Conservation (phyloP, 2,329 filamentous ascomycete genomes). For the Conoideocrella luteorostrata region DNA sequence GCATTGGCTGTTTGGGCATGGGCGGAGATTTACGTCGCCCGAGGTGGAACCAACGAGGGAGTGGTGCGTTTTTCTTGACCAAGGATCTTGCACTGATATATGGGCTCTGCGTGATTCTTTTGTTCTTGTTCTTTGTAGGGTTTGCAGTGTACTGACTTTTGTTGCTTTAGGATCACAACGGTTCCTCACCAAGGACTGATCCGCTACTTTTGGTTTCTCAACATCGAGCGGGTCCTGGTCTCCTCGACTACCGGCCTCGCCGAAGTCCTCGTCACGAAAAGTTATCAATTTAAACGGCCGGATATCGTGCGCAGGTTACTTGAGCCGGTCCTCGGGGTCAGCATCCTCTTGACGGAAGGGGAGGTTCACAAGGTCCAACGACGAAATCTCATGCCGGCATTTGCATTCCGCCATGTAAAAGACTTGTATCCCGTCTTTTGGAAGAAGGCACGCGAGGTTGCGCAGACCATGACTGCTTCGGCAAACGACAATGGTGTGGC, state of each 20-base stretch:
- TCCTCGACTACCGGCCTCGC: conserved; percentile 58
- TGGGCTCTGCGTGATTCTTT: neutral
- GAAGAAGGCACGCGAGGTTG: conserved; percentile 65
- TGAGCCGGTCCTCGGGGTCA: conserved; percentile 60
- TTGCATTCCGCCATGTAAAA: conserved; percentile 80
- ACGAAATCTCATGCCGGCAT: conserved; percentile 74
- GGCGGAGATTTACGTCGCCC: conserved; percentile 29
- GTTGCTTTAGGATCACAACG: conserved; percentile 48
- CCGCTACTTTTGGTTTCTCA: conserved; percentile 56
- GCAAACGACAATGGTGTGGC: conserved; percentile 26
- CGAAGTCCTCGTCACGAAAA: conserved; percentile 62
- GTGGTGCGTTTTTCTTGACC: conserved; percentile 35
- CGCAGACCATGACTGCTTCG: conserved; percentile 48
- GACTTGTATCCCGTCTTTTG: conserved; percentile 81
- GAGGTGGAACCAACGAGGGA: conserved; percentile 39
- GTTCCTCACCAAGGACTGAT: conserved; percentile 65
- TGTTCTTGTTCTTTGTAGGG: neutral
- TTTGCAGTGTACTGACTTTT: neutral
- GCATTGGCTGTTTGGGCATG: conserved; percentile 45
- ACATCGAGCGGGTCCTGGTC: conserved; percentile 56
- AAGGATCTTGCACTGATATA: no score
- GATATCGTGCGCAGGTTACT: conserved; percentile 46
- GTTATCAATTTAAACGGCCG: conserved; percentile 66
- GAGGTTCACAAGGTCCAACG: conserved; percentile 80
- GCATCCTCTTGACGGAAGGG: conserved; percentile 78